Evolutionary conservation across 2,329 filamentous ascomycete genomes (phyloP).

Genomic region (Onygena corvina): DNA sequence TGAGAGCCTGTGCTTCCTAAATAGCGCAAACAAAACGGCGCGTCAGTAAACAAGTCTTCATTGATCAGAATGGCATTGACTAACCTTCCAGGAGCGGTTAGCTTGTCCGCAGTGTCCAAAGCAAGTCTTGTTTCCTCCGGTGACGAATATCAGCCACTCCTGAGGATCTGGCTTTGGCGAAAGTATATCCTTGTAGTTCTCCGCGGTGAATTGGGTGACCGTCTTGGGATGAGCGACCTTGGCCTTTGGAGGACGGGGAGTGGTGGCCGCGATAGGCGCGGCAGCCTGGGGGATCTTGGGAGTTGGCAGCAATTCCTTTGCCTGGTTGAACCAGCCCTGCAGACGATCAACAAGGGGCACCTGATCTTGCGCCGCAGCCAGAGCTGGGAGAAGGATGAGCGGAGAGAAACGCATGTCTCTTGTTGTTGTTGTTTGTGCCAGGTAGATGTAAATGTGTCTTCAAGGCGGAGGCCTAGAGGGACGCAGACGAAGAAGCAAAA

Average conservation of each 20-base stretch:
- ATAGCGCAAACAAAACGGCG: neutral
- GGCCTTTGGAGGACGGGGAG: slow-evolving; percentile 34
- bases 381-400: slow-evolving; percentile 60
- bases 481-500: neutral
- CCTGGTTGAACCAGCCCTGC: slow-evolving; percentile 40
- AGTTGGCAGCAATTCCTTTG: slow-evolving; percentile 45
- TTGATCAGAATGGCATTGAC: slow-evolving; percentile 13
- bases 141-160: slow-evolving; percentile 50
- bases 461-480: neutral
- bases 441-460: neutral
- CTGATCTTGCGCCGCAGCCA: slow-evolving; percentile 50
- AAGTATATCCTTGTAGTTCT: slow-evolving; percentile 47
- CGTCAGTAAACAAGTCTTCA: neutral
- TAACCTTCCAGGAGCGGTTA: slow-evolving; percentile 42
- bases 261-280: slow-evolving; percentile 30
- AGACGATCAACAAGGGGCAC: slow-evolving; percentile 39
- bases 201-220: slow-evolving; percentile 43
- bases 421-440: neutral
- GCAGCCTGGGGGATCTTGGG: slow-evolving; percentile 28
- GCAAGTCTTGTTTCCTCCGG: slow-evolving; percentile 54
- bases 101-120: slow-evolving; percentile 46
- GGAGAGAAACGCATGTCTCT: slow-evolving; percentile 19
- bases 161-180: slow-evolving; percentile 29
- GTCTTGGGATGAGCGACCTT: slow-evolving; percentile 33
- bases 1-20: slow-evolving; percentile 42